Conservation (phyloP, 2,329 filamentous ascomycete species). For the Fusarium brachygibbosum region DNA sequence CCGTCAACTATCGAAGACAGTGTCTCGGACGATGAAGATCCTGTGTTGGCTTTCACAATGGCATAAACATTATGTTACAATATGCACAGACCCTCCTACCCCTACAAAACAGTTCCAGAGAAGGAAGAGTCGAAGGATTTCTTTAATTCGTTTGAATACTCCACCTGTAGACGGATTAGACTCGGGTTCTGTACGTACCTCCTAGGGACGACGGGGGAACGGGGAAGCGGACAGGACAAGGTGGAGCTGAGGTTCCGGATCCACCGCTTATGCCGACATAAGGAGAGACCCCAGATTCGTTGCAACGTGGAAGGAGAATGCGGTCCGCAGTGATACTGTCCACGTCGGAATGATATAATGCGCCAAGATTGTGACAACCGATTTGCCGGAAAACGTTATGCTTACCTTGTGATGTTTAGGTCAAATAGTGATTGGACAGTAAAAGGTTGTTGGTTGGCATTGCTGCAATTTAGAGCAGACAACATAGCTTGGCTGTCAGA, state of each 20-base stretch:
- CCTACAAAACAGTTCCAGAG: neutral
- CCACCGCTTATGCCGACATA: neutral
- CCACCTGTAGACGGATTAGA: neutral
- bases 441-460: neutral
- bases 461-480: neutral
- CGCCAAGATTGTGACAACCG: conserved; percentile 3
- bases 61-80: neutral
- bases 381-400: neutral
- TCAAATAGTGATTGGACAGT: neutral
- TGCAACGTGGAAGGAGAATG: neutral
- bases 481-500: neutral
- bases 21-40: neutral
- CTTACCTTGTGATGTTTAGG: neutral
- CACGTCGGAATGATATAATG: neutral
- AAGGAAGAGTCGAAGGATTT: neutral
- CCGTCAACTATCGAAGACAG: neutral
- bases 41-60: neutral
- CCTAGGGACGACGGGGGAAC: neutral
- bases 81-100: conserved; percentile 2
- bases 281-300: conserved; percentile 15
- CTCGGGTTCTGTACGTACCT: neutral
- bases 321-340: neutral
- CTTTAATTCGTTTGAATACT: neutral
- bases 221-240: neutral
- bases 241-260: neutral